Evolutionary conservation across 345 rosid species (phyloP), one percentile per base, ranked within the genome.

Genomic region (Rhodamnia argentea): DNA sequence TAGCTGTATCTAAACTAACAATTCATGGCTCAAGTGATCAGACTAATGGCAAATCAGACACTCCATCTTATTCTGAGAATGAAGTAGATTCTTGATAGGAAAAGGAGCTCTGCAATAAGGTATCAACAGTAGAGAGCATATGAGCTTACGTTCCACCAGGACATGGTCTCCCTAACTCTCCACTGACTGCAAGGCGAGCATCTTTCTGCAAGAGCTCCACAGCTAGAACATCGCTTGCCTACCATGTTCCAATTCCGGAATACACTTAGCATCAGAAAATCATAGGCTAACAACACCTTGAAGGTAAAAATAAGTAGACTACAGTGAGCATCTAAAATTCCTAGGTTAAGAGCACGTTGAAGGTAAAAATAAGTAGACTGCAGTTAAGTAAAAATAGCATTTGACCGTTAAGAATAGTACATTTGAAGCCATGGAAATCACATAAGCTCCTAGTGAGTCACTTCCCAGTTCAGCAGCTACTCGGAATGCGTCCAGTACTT

Each of bases 361-460:
- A 83, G 7, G 59, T n/a, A n/a, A 82, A 83, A 52, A 52, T 26
- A 44, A 84, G 29, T 57, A 6, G 51, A 57, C 74, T 14, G 22
- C 51, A 3, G 24, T 47, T 22, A 84, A 57, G 62, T 60, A 84
- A 50, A 60, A 22, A 50, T 50, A 54, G 76, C 37, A 84, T 50
- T 82, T 64, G 60, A 59, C 85, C 82, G 78, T 51, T 51, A 82
- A 82, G 83, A 85, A 54, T 83, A 89, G 85, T 93, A 96, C 99
- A 92, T 97, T 93, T 88, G 99, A 97, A 88, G 99, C 99, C 99
- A 97, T 96, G 55, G 99, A 97, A 85, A 97, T 97, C 87, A 97
- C 96, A 88, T 97, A 97, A 87, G 99, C 99, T 86, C 99, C 99
- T 89, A 97, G 98, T 37, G 96, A 94, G 87, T 96, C 98, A 86